Evolutionary conservation across 208 protist genomes (phyloP), one percentile per base, ranked within the genome.

Genomic region (Acanthamoeba lenticulata): DNA sequence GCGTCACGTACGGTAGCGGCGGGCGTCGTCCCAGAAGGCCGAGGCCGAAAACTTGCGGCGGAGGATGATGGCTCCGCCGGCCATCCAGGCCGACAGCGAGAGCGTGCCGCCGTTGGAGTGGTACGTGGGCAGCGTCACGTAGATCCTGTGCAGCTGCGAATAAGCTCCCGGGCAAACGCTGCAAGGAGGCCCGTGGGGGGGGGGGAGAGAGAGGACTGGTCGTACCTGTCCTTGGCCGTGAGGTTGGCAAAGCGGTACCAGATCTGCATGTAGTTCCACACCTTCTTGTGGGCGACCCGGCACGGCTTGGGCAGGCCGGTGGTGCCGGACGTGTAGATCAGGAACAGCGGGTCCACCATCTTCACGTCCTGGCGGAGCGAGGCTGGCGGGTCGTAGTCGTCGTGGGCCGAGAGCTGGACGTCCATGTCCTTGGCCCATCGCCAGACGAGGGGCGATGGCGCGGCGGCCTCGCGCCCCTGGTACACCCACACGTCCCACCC

Each of bases 291-390:
- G 62, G 94, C 97, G 90, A 98, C 97, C 62, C 95, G 94, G 15
- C 96, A 96, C 44, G 97, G 97, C 93, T 98, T 98, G 55, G 97
- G 97, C 83, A 98, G 94, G 15, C 97, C 98, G 4, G 98, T 98
- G 5, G 98, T 99, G 62, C 98, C 98, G 34, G 96, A 98, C 86
- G 98, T 98, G 93, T 97, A 95, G 19, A 94, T 32, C 21, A 96
- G 77, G 9, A 95, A 19, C 40, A 92, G 40, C 4, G 88, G 36
- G 19, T 74, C 45, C 21, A 47, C 47, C 38, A 92, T 77, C 57
- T 24, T 15, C 13, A 89, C 69, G 38, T 21, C 40, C 19, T 44
- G 6, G 32, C 69, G 32, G 44, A 79, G 69, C 40, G 32, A 40
- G 34, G 69, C 4, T 2, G 69, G 69, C 40, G 69, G 27, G 40